Base-by-base conservation (phyloP, 2,329 filamentous ascomycete genomes). In the Albifimbria verrucaria region DNA sequence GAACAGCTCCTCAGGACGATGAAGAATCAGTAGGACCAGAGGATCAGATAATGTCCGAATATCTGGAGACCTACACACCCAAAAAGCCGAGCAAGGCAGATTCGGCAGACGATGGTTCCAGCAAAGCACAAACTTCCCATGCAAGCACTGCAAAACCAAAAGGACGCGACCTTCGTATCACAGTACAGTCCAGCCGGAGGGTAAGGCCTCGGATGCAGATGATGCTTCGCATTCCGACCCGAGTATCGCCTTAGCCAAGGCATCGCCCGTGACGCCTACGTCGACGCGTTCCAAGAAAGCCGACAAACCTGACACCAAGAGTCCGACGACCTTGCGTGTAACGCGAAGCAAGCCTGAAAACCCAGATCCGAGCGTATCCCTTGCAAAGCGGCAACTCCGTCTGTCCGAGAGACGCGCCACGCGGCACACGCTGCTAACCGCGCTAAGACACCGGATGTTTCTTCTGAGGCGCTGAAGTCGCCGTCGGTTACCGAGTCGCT, bases 1-100 rank as follows among this genome's bases (percentile, higher is more conserved):
- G 26, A 3, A 45, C 50, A 9, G 32, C 32, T 3, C 39, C 18
- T 6, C 32, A 50, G 3, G 53, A 53, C 7, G 41, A 24, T 17
- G 47, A 49, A 50, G 18, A 51, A 50, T 22, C 44, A 24, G 50
- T 60, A 36, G 60, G 51, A 18, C 62, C 57, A 41, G 59, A 65
- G 25, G 57, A 64, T 53, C 65, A 67, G 57, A 61, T 67, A 51
- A 66, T 66, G 60, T 55, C 58, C 25, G 65, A 67, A 53, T 62
- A 62, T 25, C 48, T 64, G 26, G 64, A 66, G 44, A 61, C 62
- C 25, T 62, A 64, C 50, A 62, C 65, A 2, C 46, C 49, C 22
- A 57, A 48, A 23, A 48, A 43, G 20, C 50, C 56, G 17, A 48
- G 46, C 17, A 51, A 32, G 48, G 20, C 32, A 47, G 43, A 47